Conservation (phyloP, 768 basidiomycete genomes). For the Collybia nuda region DNA sequence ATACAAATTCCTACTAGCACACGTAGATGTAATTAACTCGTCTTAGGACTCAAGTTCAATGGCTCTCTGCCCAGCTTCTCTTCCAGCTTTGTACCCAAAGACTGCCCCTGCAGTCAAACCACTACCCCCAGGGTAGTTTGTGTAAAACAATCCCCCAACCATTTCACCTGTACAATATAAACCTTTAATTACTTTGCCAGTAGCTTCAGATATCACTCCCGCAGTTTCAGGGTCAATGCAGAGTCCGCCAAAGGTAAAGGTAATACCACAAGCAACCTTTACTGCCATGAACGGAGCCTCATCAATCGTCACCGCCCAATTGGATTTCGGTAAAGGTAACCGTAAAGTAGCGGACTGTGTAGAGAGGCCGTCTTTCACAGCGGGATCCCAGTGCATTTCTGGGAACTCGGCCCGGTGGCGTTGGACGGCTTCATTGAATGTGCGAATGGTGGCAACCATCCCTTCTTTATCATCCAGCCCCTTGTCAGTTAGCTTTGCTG, state of each 20-base stretch:
- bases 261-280: slow-evolving; percentile 68
- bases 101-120: slow-evolving; percentile 66
- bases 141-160: slow-evolving; percentile 62
- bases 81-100: slow-evolving; percentile 59
- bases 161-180: slow-evolving; percentile 70
- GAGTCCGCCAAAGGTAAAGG: slow-evolving; percentile 73
- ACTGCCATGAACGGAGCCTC: slow-evolving; percentile 60
- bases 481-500: slow-evolving; percentile 38
- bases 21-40: too few species aligned
- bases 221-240: slow-evolving; percentile 56
- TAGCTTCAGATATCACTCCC: slow-evolving; percentile 44
- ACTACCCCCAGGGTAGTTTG: slow-evolving; percentile 71
- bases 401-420: slow-evolving; percentile 33
- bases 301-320: slow-evolving; percentile 64
- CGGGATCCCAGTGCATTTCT: slow-evolving; percentile 52
- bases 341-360: slow-evolving; percentile 40
- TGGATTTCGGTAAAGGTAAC: slow-evolving; percentile 55
- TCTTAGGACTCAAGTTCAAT: too few species aligned
- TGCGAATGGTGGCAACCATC: slow-evolving; percentile 45
- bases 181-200: slow-evolving; percentile 43
- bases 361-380: slow-evolving; percentile 60
- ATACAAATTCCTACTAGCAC: too few species aligned
- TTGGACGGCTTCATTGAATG: slow-evolving; percentile 52
- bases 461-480: slow-evolving; percentile 43
- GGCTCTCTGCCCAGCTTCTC: slow-evolving; percentile 33